These are phyloP conservation scores for Tremella fuciformis DNA, from an alignment of 768 basidiomycete genomes.

Conservation along the genomic window DNA sequence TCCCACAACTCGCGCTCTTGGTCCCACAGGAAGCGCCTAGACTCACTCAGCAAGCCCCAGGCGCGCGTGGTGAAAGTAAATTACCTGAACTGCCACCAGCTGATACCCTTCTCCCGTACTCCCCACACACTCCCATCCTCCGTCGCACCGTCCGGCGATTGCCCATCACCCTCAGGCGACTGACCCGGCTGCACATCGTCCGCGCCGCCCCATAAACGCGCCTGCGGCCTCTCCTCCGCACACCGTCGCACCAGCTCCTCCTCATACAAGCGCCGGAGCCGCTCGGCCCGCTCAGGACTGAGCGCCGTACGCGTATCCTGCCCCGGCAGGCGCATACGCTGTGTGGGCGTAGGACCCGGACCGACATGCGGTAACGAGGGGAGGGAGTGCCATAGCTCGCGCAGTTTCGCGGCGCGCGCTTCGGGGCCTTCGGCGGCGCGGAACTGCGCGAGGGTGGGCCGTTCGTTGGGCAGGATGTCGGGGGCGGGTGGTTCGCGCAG, in stretches of 20 bases:
- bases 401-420: constrained; percentile 43
- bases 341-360: constrained; percentile 33
- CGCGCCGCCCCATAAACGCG: constrained; percentile 49
- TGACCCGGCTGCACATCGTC: constrained; percentile 27
- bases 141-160: constrained; percentile 10
- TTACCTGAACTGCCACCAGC: constrained; percentile 51
- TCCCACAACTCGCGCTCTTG: constrained; percentile 71
- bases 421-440: constrained; percentile 43
- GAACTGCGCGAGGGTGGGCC: constrained; percentile 49
- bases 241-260: constrained; percentile 64
- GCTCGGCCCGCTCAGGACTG: constrained; percentile 61
- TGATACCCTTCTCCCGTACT: constrained; percentile 45
- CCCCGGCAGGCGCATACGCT: constrained; percentile 40
- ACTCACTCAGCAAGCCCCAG: background rate
- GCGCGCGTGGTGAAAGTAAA: constrained; percentile 42
- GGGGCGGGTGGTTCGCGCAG: constrained; percentile 45
- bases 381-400: constrained; percentile 47
- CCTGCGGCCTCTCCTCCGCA: constrained; percentile 42
- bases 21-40: constrained; percentile 51
- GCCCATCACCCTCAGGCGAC: background rate
- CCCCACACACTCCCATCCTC: constrained; percentile 21
- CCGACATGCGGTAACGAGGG: constrained; percentile 35
- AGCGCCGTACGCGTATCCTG: constrained; percentile 51
- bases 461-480: constrained; percentile 31
- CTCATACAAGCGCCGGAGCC: constrained; percentile 69